Conservation (phyloP, 495 filamentous ascomycete genomes). For the Halenospora varia region DNA sequence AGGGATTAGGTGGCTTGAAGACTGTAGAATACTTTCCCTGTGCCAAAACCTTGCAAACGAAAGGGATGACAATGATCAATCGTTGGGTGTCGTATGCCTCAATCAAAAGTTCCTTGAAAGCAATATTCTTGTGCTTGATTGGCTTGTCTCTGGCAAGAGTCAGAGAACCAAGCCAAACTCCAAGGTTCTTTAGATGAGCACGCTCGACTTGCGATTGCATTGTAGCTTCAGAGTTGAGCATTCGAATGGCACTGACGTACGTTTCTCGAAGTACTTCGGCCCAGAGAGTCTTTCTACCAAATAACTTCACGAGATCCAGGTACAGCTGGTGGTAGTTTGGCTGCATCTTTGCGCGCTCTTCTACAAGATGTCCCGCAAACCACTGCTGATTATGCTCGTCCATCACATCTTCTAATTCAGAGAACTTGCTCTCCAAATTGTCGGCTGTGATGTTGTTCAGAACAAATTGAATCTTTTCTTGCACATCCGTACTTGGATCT, state of each 20-base stretch:
- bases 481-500: conserved; percentile 77
- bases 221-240: conserved; percentile 85
- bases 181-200: conserved; percentile 85
- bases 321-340: conserved; percentile 94
- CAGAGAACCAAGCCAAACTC: conserved; percentile 86
- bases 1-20: conserved; percentile 93
- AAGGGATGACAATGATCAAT: conserved; percentile 87
- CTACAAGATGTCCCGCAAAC: conserved; percentile 95
- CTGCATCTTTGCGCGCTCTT: conserved; percentile 92
- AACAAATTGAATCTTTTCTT: conserved; percentile 92
- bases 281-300: conserved; percentile 75
- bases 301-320: conserved; percentile 79
- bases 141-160: conserved; percentile 94
- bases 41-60: conserved; percentile 89
- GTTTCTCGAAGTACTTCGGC: conserved; percentile 90
- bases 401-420: conserved; percentile 72
- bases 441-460: conserved; percentile 92
- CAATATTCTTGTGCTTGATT: conserved; percentile 93
- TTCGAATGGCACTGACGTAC: conserved; percentile 74
- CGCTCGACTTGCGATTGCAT: conserved; percentile 76
- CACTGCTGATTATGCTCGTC: conserved; percentile 83
- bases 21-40: conserved; percentile 82
- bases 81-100: conserved; percentile 90
- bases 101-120: conserved; percentile 90
- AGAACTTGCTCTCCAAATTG: conserved; percentile 77